Conservation (phyloP, 2,329 filamentous ascomycete genomes). For the Teratosphaeriaceae sp. region DNA sequence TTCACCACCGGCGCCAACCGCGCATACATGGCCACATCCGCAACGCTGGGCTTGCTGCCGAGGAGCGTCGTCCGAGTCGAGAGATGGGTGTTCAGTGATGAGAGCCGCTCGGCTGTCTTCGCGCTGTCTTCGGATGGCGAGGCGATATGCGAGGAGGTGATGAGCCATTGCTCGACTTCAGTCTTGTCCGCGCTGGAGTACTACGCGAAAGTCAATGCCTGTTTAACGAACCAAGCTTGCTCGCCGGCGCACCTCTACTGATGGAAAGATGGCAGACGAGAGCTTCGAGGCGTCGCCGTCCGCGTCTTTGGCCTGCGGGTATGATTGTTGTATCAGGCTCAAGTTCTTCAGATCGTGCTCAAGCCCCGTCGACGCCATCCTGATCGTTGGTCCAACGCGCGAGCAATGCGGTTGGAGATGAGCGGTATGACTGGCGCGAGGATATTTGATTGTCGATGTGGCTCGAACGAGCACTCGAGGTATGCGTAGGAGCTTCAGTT, state of each 20-base stretch:
- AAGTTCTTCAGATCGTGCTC: conserved; percentile 25
- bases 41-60: conserved; percentile 80
- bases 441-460: not conserved
- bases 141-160: conserved; percentile 65
- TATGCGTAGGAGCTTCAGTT: not conserved
- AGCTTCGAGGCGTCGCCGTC: conserved; percentile 29
- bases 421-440: too few species aligned
- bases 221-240: not conserved
- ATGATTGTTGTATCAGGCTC: conserved; percentile 28
- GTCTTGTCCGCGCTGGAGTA: conserved; percentile 76
- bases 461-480: not conserved
- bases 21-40: conserved; percentile 78
- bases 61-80: conserved; percentile 83
- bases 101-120: conserved; percentile 58
- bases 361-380: conserved; percentile 25
- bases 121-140: conserved; percentile 51
- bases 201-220: conserved; percentile 37
- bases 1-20: conserved; percentile 69
- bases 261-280: conserved; percentile 27
- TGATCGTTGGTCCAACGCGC: too few species aligned
- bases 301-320: conserved; percentile 25
- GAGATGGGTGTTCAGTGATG: conserved; percentile 78
- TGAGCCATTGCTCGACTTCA: conserved; percentile 85
- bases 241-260: conserved; percentile 23
- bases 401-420: too few species aligned